Evolutionary conservation across 2,329 filamentous ascomycete genomes (phyloP).

Genomic region (Laburnicola sp.): DNA sequence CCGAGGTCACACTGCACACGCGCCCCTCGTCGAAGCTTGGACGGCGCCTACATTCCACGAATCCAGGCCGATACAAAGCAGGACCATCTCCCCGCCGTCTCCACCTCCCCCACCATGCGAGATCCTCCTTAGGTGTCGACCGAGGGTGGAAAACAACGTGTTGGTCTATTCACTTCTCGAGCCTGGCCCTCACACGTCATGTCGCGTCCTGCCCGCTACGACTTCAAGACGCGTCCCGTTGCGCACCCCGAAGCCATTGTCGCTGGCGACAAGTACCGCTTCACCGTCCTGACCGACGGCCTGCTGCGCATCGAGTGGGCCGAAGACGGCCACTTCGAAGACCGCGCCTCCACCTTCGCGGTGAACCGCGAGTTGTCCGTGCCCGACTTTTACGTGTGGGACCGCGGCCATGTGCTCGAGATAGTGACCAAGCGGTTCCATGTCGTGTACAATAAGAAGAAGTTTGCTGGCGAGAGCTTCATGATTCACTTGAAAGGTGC

Average conservation of each 20-base stretch:
- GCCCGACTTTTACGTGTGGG: slow-evolving; percentile 54
- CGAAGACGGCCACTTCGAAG: slow-evolving; percentile 62
- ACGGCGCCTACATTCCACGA: slow-evolving; percentile 25
- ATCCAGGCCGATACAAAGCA: no score
- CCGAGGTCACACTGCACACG: slow-evolving; percentile 39
- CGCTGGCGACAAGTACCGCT: slow-evolving; percentile 58
- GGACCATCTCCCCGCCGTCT: slow-evolving; percentile 23
- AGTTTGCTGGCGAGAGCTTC: slow-evolving; percentile 58
- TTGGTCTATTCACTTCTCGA: slow-evolving; percentile 12
- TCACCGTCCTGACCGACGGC: slow-evolving; percentile 61
- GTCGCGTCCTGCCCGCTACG: slow-evolving; percentile 45
- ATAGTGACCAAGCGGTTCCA: slow-evolving; percentile 61
- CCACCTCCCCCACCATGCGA: slow-evolving; percentile 24
- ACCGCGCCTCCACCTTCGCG: slow-evolving; percentile 65
- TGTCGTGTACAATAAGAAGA: slow-evolving; percentile 61
- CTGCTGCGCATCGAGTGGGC: slow-evolving; percentile 66
- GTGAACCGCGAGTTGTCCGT: slow-evolving; percentile 56
- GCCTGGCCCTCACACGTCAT: slow-evolving; percentile 20
- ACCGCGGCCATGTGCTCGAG: slow-evolving; percentile 54
- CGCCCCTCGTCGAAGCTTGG: slow-evolving; percentile 27
- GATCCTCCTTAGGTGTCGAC: slow-evolving; percentile 15
- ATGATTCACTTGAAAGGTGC: slow-evolving; percentile 50
- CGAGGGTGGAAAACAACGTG: slow-evolving; percentile 6
- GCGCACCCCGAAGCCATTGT: slow-evolving; percentile 53
- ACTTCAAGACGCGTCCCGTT: slow-evolving; percentile 50